phyloP scores from a whole-genome alignment of 495 filamentous ascomycete species.

The Penicillium salamii region DNA sequence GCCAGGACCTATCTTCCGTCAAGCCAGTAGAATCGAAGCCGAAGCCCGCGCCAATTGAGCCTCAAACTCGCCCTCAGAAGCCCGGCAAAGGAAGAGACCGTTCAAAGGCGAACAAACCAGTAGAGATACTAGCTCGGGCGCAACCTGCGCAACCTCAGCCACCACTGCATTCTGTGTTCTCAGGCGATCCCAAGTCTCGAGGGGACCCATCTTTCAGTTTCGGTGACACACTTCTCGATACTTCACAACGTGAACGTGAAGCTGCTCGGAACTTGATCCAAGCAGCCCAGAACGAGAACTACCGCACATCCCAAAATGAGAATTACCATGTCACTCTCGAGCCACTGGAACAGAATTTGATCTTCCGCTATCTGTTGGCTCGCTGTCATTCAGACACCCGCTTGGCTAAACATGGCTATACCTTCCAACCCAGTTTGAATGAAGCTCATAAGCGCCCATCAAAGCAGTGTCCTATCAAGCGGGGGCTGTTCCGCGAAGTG shows the following conservation, averaged over 20 bases:
- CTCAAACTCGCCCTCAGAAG: not conserved
- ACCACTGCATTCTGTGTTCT: not conserved
- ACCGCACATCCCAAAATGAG: not conserved
- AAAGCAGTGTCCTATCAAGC: not conserved
- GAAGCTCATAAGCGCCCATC: not conserved
- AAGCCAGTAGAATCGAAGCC: not conserved
- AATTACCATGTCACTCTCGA: not conserved
- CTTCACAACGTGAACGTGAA: not conserved
- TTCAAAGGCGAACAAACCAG: not conserved
- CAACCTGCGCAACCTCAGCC: not conserved
- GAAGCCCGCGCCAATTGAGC: not conserved
- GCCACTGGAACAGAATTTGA: not conserved
- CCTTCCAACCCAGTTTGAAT: not conserved
- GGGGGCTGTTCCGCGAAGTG: not conserved
- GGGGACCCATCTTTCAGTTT: not conserved
- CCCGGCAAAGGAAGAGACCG: not conserved
- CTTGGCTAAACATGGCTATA: not conserved
- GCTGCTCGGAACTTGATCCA: not conserved
- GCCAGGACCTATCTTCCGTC: not conserved
- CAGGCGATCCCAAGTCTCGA: not conserved
- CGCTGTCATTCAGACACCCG: constrained; percentile 6
- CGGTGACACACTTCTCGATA: not conserved
- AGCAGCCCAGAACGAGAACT: not conserved
- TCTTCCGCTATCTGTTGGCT: constrained; percentile 5
- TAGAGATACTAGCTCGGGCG: not conserved